Percentiles rank a stretch among this genome's conserved stretches.
Conservation (phyloP, 495 filamentous ascomycete genomes). For the Rostrohypoxylon terebratum region DNA sequence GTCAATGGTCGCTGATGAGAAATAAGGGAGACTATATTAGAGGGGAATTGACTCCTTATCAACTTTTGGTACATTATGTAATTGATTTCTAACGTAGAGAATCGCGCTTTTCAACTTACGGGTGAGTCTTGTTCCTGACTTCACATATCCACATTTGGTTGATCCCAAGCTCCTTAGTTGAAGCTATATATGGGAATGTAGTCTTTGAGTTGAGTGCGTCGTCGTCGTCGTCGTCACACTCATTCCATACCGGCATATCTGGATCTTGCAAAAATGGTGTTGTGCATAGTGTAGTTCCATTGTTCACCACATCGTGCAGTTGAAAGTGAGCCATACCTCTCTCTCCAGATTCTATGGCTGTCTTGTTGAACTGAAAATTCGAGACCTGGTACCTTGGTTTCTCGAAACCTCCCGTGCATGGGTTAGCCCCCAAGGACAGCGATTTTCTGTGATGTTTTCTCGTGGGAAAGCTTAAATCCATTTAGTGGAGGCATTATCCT, state of each 20-base stretch:
- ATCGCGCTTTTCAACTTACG: slow-evolving; percentile 23
- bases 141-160: slow-evolving; percentile 41
- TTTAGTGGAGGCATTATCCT: not conserved
- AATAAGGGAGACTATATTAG: slow-evolving; percentile 27
- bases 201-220: slow-evolving; percentile 20
- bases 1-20: slow-evolving; percentile 33
- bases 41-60: not conserved
- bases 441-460: slow-evolving; percentile 3
- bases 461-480: not conserved
- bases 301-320: slow-evolving; percentile 27
- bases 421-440: slow-evolving; percentile 1
- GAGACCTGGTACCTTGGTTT: slow-evolving; percentile 31
- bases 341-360: slow-evolving; percentile 10
- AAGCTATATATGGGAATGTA: slow-evolving; percentile 29
- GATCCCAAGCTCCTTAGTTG: slow-evolving; percentile 23
- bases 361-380: slow-evolving; percentile 41
- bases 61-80: not conserved
- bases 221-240: slow-evolving; percentile 8
- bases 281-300: slow-evolving; percentile 26
- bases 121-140: slow-evolving; percentile 33
- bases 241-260: slow-evolving; percentile 31
- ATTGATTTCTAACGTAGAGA: no score
- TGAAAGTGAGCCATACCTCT: slow-evolving; percentile 35
- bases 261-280: slow-evolving; percentile 41
- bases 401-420: slow-evolving; percentile 28